Conservation (phyloP, 768 basidiomycete species). For the Mrakia frigida region DNA sequence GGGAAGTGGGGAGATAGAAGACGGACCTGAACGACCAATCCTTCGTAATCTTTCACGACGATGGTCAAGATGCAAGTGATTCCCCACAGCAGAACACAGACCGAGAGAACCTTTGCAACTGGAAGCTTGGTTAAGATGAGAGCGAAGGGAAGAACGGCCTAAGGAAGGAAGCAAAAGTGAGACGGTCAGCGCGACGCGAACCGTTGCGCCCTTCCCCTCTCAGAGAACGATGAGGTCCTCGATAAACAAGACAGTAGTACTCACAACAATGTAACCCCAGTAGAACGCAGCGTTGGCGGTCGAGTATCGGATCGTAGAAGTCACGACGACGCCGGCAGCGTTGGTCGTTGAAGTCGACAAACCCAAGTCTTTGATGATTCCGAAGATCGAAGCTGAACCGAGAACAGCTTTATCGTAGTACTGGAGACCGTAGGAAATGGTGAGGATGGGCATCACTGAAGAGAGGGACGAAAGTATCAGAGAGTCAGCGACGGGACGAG, state of each 20-base stretch:
- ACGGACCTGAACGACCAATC: constrained; percentile 38
- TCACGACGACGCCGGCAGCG: constrained; percentile 33
- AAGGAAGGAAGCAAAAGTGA: not conserved
- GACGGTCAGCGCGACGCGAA: not conserved
- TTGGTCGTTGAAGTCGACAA: constrained; percentile 36
- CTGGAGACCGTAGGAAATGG: constrained; percentile 42
- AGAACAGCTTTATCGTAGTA: constrained; percentile 38
- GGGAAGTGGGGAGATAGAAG: not conserved
- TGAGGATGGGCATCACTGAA: constrained; percentile 43
- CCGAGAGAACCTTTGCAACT: constrained; percentile 35
- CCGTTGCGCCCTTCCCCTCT: too few species aligned
- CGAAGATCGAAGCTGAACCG: constrained; percentile 42
- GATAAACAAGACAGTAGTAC: not conserved
- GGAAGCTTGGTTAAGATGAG: constrained; percentile 37
- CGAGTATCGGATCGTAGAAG: constrained; percentile 39
- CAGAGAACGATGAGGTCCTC: not conserved
- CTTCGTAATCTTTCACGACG: constrained; percentile 35
- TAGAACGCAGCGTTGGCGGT: constrained; percentile 45
- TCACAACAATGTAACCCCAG: constrained; percentile 41
- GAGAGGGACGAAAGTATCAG: not conserved
- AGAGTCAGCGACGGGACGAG: not conserved
- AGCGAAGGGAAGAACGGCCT: constrained; percentile 40
- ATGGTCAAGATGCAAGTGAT: constrained; percentile 40
- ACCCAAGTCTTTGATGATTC: constrained; percentile 41
- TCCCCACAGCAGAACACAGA: constrained; percentile 40